Conservation (phyloP, 148 eudicot species). For the Cornus controversa region DNA sequence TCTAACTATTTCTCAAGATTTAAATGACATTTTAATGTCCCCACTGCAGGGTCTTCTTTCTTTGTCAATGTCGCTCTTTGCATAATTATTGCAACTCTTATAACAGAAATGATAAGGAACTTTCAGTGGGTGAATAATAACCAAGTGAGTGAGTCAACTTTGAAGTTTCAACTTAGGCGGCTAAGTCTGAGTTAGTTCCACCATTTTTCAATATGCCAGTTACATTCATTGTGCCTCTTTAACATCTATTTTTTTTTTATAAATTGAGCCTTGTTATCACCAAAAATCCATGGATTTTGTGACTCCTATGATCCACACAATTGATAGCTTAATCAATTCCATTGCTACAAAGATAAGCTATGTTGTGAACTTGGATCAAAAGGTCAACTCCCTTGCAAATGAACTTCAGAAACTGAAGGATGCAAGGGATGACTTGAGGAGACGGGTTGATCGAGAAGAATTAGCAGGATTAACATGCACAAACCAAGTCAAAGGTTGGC, state of each 20-base stretch:
- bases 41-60: no score
- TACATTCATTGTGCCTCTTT: neutral
- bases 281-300: neutral
- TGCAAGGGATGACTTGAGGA: constrained; percentile 30
- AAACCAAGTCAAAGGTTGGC: constrained; percentile 40
- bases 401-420: constrained; percentile 24
- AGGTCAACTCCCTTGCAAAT: neutral
- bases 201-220: neutral
- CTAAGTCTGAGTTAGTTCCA: neutral
- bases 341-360: neutral
- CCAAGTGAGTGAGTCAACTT: neutral
- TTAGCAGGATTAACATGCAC: constrained; percentile 21
- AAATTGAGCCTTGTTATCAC: constrained; percentile 1
- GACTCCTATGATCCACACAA: neutral
- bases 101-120: neutral
- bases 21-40: no score
- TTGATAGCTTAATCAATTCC: neutral
- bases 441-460: constrained; percentile 28
- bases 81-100: no score
- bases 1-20: no score
- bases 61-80: no score
- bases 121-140: neutral
- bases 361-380: neutral
- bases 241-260: neutral
- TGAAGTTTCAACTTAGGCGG: constrained; percentile 3